Evolutionary conservation across 257 asterid genomes (phyloP).

Genomic region (Verbascum thapsus): DNA sequence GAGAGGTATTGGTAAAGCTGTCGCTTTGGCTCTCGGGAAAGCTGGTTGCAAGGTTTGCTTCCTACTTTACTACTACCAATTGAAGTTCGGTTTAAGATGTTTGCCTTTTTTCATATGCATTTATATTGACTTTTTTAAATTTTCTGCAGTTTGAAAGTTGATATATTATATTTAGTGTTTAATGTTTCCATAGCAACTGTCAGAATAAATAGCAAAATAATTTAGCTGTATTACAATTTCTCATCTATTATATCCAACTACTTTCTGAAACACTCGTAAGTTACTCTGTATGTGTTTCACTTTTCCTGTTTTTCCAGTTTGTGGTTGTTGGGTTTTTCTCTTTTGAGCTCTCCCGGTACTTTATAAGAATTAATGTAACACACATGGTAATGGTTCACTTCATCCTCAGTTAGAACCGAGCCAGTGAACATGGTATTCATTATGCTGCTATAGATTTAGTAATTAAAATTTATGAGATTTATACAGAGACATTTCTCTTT

Average conservation of each 20-base stretch:
- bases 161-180: constrained; percentile 17
- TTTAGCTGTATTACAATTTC: too few relatives aligned
- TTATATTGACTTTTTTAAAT: background rate
- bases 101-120: background rate
- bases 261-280: constrained; percentile 3
- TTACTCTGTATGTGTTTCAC: background rate
- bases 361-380: background rate
- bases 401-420: constrained; percentile 13
- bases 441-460: background rate
- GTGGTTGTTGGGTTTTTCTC: constrained; percentile 1
- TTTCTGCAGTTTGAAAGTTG: constrained; percentile 4
- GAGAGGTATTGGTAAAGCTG: constrained; percentile 92
- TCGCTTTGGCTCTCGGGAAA: constrained; percentile 87
- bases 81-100: constrained; percentile 15
- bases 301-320: constrained; percentile 1
- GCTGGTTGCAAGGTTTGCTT: constrained; percentile 97
- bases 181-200: background rate
- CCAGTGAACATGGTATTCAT: background rate
- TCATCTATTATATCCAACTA: constrained; percentile 2
- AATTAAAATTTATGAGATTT: constrained; percentile 7
- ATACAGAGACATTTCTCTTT: constrained; percentile 20
- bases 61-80: background rate
- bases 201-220: constrained; percentile 5
- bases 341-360: constrained; percentile 9
- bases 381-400: background rate